Base-by-base conservation (phyloP, 352 stramenopile genomes). In the Pythium oligandrum region DNA sequence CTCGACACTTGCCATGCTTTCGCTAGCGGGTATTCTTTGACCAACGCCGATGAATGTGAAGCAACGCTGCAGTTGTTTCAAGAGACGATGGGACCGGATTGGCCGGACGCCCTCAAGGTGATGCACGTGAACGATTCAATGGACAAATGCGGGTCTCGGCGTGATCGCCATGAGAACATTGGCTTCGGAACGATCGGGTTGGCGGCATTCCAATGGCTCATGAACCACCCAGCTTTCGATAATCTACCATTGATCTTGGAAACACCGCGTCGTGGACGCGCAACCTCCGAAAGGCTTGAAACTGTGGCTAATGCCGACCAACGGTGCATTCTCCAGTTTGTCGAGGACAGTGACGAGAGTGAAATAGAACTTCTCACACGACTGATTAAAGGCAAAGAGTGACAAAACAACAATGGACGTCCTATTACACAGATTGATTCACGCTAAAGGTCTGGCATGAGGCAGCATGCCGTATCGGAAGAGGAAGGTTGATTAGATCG, bases 81-180 rank as follows among this genome's bases (percentile, higher is more conserved):
- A 42, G 39, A 40, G 0, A 53, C 30, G 9, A 61, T 81, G 51
- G 59, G 67, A 4, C 26, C 50, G 1, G n/a, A 53, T 11, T 78
- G 71, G 66, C 34, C 34, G 0, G 9, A 61, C n/a, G 68, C 59
- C 10, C 61, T 81, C 44, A 75, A 76, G 35, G 66, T 74, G 31
- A 33, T 81, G 42, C 68, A 81, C 54, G 40, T 81, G 36, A 81
- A 81, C 51, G 71, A 78, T 51, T 78, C 68, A 3, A 73, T 74
- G 47, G 59, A 62, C 4, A 35, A 33, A 0, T 64, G 66, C 8
- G 69, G 61, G 11, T 69, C 68, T 4, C 52, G 59, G 26, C 50
- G 45, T 0, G 71, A 81, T 39, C 68, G 70, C 26, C 71, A 78
- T 43, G 71, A 71, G 30, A 78, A 76, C 56, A 74, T 81, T 36